Evolutionary conservation across 257 asterid species (phyloP).

Genomic region (Nicotiana otophora): DNA sequence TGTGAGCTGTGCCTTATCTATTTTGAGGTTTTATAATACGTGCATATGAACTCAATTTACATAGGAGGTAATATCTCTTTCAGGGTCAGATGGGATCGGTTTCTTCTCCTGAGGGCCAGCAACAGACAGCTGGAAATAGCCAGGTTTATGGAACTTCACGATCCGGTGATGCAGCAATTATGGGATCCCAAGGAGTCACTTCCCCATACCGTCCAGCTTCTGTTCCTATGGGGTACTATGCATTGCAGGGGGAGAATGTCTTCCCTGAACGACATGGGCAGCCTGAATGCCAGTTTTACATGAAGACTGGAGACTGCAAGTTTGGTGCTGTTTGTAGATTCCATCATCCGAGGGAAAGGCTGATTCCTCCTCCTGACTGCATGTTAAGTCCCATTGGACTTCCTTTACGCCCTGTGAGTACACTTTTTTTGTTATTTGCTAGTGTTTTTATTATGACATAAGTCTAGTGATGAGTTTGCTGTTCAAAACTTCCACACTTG

Average conservation of each 20-base stretch:
- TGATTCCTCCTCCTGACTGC: slow-evolving; percentile 81
- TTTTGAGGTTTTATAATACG: background rate
- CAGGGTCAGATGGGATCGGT: slow-evolving; percentile 79
- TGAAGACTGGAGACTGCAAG: slow-evolving; percentile 98
- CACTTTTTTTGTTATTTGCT: background rate
- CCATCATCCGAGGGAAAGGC: slow-evolving; percentile 90
- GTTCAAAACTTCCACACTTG: background rate
- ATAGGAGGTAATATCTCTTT: slow-evolving; percentile 21
- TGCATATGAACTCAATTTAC: slow-evolving; percentile 7
- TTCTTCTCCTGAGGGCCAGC: slow-evolving; percentile 64
- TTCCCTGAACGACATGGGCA: slow-evolving; percentile 97
- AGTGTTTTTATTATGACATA: background rate
- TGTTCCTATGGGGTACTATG: slow-evolving; percentile 61
- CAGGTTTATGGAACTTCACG: slow-evolving; percentile 44
- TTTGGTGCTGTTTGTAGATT: slow-evolving; percentile 92
- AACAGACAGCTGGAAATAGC: slow-evolving; percentile 49
- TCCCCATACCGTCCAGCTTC: slow-evolving; percentile 53
- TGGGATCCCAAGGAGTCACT: slow-evolving; percentile 46
- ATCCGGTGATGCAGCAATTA: slow-evolving; percentile 41
- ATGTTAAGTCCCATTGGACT: slow-evolving; percentile 85
- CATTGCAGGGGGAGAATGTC: slow-evolving; percentile 65
- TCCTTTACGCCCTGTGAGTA: slow-evolving; percentile 87
- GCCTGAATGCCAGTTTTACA: slow-evolving; percentile 92
- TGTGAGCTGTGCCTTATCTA: background rate
- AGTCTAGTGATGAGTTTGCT: background rate